Percentiles rank a stretch among this genome's conserved stretches.
These are phyloP conservation scores for Begonia fuchsioides DNA, from an alignment of 306 rosid species.

Conservation along the genomic window DNA sequence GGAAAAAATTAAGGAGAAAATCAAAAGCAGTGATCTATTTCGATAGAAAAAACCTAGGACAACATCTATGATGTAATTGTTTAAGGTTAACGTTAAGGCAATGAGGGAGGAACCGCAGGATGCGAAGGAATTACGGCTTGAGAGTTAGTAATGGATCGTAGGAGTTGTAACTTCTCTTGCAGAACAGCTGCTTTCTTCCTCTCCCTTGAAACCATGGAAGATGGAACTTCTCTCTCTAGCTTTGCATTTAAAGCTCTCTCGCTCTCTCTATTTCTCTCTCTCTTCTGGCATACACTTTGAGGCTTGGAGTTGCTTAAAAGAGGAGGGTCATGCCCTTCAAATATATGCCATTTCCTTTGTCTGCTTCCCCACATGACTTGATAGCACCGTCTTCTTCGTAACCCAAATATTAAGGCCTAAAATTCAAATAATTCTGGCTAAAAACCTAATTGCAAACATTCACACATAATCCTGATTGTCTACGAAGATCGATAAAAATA, in stretches of 20 bases:
- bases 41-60: no score
- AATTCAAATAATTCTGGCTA: no score
- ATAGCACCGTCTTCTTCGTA: slow-evolving; percentile 30
- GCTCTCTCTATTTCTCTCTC: slow-evolving; percentile 11
- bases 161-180: slow-evolving; percentile 90
- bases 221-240: not conserved
- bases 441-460: no score
- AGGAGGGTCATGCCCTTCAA: slow-evolving; percentile 45
- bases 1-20: no score
- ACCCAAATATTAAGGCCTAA: not conserved
- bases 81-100: not conserved
- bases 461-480: no score
- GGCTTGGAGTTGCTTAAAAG: slow-evolving; percentile 34
- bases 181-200: slow-evolving; percentile 56
- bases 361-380: slow-evolving; percentile 52
- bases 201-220: slow-evolving; percentile 71
- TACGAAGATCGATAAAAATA: no score
- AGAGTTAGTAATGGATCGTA: slow-evolving; percentile 94
- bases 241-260: not conserved
- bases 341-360: slow-evolving; percentile 58
- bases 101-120: not conserved
- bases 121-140: slow-evolving; percentile 57
- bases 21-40: no score
- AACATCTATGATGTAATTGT: no score
- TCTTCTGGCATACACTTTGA: slow-evolving; percentile 5